Conservation (phyloP, 768 basidiomycete species). For the Astraeus odoratus region DNA sequence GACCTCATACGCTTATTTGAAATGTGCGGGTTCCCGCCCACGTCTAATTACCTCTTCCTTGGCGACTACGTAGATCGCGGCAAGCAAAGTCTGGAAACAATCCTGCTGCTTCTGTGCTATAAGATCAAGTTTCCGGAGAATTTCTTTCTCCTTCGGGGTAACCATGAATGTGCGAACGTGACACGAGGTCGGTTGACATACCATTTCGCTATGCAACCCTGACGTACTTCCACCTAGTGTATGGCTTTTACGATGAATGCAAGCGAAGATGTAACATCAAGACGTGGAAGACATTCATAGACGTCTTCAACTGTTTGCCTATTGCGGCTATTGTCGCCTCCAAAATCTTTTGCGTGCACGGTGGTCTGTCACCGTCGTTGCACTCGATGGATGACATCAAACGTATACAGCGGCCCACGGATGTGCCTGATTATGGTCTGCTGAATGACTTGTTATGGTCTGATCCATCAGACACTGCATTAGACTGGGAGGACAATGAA, state of each 20-base stretch:
- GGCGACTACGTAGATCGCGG: constrained; percentile 99
- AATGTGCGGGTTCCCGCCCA: constrained; percentile 99
- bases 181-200: constrained; percentile 70
- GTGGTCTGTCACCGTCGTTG: constrained; percentile 87
- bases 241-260: constrained; percentile 99
- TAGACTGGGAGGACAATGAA: constrained; percentile 99
- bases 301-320: constrained; percentile 98
- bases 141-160: constrained; percentile 95
- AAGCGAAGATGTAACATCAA: constrained; percentile 99
- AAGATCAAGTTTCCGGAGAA: constrained; percentile 99
- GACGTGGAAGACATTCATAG: constrained; percentile 99
- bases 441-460: constrained; percentile 97
- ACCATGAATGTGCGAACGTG: constrained; percentile 99
- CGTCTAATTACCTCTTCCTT: constrained; percentile 96
- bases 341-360: constrained; percentile 99
- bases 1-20: constrained; percentile 98
- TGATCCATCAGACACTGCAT: constrained; percentile 94
- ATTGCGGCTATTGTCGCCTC: constrained; percentile 98
- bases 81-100: constrained; percentile 97
- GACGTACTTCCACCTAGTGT: constrained; percentile 48
- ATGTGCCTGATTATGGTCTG: constrained; percentile 96
- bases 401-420: constrained; percentile 94
- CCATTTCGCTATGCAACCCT: constrained; percentile 13
- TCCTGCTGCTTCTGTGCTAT: constrained; percentile 93
- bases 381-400: constrained; percentile 98